Evolutionary conservation across 2,329 filamentous ascomycete genomes (phyloP).

Genomic region (Orbilia brochopaga): DNA sequence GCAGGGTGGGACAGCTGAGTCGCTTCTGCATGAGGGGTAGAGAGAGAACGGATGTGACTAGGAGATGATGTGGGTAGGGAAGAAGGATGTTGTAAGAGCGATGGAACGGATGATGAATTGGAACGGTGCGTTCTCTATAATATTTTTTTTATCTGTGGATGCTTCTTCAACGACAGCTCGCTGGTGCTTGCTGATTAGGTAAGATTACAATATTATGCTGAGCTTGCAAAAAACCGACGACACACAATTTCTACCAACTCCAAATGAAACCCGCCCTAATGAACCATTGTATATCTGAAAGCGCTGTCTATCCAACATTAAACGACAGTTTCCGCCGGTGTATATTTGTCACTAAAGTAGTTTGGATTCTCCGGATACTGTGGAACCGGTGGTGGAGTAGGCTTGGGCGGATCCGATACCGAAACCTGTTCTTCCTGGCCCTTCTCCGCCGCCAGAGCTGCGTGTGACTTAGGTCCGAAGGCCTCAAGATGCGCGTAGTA

Average conservation of each 20-base stretch:
- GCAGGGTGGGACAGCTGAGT: not conserved
- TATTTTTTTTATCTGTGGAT: not conserved
- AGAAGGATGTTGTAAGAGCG: not conserved
- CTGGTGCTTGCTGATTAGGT: no score
- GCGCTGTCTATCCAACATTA: not conserved
- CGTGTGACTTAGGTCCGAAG: slow-evolving; percentile 54
- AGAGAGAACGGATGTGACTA: no score
- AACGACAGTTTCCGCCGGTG: slow-evolving; percentile 21
- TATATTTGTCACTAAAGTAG: slow-evolving; percentile 29
- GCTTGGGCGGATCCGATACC: slow-evolving; percentile 32
- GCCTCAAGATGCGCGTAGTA: slow-evolving; percentile 57
- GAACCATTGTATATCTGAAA: not conserved
- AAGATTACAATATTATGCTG: no score
- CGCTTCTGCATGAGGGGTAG: not conserved
- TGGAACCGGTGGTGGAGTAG: slow-evolving; percentile 46
- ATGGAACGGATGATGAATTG: not conserved
- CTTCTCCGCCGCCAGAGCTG: slow-evolving; percentile 18
- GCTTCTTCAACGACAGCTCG: no score
- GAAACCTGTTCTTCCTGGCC: slow-evolving; percentile 45
- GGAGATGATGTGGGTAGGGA: no score
- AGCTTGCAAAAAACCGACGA: not conserved
- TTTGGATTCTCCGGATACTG: slow-evolving; percentile 30
- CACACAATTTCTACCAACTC: not conserved
- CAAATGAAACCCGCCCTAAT: not conserved
- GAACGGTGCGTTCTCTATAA: not conserved